phyloP scores from a whole-genome alignment of 2,329 filamentous ascomycete genomes.

The Thielaviopsis cerberus region DNA sequence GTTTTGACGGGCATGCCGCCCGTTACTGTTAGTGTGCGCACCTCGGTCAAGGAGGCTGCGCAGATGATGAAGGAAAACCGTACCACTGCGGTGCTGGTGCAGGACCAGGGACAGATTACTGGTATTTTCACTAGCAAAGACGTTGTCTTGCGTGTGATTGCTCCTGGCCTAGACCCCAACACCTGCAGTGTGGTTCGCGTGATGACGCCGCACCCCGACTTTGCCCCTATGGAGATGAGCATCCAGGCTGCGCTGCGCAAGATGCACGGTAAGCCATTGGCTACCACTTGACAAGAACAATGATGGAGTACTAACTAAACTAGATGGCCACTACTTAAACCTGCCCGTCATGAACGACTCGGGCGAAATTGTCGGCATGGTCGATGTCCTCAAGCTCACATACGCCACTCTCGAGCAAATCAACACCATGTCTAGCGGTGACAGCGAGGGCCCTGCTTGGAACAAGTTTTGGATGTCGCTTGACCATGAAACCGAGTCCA shows the following conservation, averaged over 20 bases:
- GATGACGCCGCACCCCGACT: constrained; percentile 97
- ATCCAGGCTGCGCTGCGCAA: constrained; percentile 95
- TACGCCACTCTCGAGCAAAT: constrained; percentile 96
- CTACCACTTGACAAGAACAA: not conserved
- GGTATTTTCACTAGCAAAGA: constrained; percentile 99
- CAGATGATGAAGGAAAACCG: constrained; percentile 97
- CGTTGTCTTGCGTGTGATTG: constrained; percentile 92
- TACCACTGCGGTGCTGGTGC: constrained; percentile 86
- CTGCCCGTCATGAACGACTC: constrained; percentile 94
- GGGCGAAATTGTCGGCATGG: constrained; percentile 98
- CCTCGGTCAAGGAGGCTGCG: constrained; percentile 89
- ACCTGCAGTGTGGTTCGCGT: constrained; percentile 96
- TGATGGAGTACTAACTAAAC: constrained; percentile 12
- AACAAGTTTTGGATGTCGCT: constrained; percentile 99
- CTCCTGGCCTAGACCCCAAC: constrained; percentile 77
- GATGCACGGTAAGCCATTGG: constrained; percentile 70
- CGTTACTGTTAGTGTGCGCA: constrained; percentile 85
- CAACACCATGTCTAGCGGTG: constrained; percentile 78
- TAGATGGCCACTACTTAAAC: constrained; percentile 95
- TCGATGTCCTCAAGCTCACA: constrained; percentile 92
- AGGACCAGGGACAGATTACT: constrained; percentile 91
- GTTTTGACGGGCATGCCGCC: constrained; percentile 84
- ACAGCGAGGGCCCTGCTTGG: constrained; percentile 91
- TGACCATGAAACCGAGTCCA: constrained; percentile 83
- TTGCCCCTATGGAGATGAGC: constrained; percentile 96